Evolutionary conservation across 768 basidiomycete genomes (phyloP).

Genomic region (Rhodotorula toruloides): DNA sequence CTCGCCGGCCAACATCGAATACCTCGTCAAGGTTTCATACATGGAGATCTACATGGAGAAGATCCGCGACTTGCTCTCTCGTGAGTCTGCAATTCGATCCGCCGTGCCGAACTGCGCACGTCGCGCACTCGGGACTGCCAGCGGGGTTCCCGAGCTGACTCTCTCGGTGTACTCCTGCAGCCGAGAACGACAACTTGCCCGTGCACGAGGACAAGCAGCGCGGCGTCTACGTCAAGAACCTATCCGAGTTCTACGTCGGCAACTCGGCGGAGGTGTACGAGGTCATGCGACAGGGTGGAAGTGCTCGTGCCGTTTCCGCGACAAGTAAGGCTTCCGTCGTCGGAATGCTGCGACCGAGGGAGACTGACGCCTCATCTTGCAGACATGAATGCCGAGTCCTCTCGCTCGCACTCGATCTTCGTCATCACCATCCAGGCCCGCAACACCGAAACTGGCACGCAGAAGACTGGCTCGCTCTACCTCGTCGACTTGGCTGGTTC

Average conservation of each 20-base stretch:
- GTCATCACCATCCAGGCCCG: conserved; percentile 94
- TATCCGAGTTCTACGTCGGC: conserved; percentile 96
- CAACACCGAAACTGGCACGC: conserved; percentile 90
- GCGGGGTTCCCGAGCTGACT: neutral
- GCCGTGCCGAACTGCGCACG: no score
- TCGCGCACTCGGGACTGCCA: no score
- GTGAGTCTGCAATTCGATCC: conserved; percentile 55
- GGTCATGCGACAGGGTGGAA: conserved; percentile 95
- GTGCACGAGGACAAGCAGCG: conserved; percentile 97
- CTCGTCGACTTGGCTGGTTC: conserved; percentile 97
- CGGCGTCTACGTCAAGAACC: conserved; percentile 95
- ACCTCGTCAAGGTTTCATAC: conserved; percentile 98
- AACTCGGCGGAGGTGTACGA: conserved; percentile 94
- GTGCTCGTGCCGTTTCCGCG: conserved; percentile 81
- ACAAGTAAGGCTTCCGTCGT: conserved; percentile 63
- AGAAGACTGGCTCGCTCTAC: conserved; percentile 94
- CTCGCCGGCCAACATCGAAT: conserved; percentile 90
- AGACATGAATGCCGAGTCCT: conserved; percentile 99
- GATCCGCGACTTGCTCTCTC: conserved; percentile 88
- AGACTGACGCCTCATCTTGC: conserved; percentile 1
- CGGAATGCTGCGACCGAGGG: neutral
- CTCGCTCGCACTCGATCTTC: conserved; percentile 98
- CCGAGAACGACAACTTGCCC: conserved; percentile 96
- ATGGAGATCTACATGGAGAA: conserved; percentile 99
- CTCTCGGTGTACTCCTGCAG: no score